phyloP scores from a whole-genome alignment of 2,329 filamentous ascomycete genomes.

The Fusarium piperis region DNA sequence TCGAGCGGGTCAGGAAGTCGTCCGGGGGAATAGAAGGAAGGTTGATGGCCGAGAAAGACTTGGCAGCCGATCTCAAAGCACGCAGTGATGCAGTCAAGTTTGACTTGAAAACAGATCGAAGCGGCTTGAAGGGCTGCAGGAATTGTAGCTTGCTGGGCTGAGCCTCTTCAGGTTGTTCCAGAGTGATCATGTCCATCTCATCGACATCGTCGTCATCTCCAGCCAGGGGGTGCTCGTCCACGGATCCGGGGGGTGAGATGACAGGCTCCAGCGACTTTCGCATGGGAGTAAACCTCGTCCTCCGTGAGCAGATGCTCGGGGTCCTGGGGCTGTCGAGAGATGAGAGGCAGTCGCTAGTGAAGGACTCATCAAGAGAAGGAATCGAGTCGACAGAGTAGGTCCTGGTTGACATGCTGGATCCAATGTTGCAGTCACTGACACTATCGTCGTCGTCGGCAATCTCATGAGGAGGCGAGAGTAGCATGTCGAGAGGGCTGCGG shows the following conservation, averaged over 20 bases:
- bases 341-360: slow-evolving; percentile 59
- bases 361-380: slow-evolving; percentile 67
- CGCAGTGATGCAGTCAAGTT: slow-evolving; percentile 74
- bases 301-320: slow-evolving; percentile 45
- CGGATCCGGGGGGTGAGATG: slow-evolving; percentile 62
- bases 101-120: slow-evolving; percentile 71
- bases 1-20: slow-evolving; percentile 73
- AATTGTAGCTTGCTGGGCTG: slow-evolving; percentile 47
- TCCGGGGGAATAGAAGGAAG: slow-evolving; percentile 72
- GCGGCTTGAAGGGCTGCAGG: slow-evolving; percentile 56
- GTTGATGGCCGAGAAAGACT: slow-evolving; percentile 70
- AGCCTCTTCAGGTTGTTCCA: slow-evolving; percentile 51
- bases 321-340: slow-evolving; percentile 61
- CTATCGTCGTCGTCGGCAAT: slow-evolving; percentile 59
- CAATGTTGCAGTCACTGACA: slow-evolving; percentile 62
- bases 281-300: slow-evolving; percentile 50
- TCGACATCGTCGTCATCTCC: slow-evolving; percentile 37
- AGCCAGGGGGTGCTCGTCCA: slow-evolving; percentile 63
- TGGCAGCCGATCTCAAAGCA: slow-evolving; percentile 71
- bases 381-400: slow-evolving; percentile 70
- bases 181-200: slow-evolving; percentile 61
- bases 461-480: slow-evolving; percentile 70
- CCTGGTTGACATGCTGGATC: slow-evolving; percentile 63
- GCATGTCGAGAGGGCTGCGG: slow-evolving; percentile 66
- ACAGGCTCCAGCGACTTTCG: slow-evolving; percentile 64